These are phyloP conservation scores for Isoetes taiwanensis DNA, from an alignment of 75 land plant genomes.

Conservation along the genomic window DNA sequence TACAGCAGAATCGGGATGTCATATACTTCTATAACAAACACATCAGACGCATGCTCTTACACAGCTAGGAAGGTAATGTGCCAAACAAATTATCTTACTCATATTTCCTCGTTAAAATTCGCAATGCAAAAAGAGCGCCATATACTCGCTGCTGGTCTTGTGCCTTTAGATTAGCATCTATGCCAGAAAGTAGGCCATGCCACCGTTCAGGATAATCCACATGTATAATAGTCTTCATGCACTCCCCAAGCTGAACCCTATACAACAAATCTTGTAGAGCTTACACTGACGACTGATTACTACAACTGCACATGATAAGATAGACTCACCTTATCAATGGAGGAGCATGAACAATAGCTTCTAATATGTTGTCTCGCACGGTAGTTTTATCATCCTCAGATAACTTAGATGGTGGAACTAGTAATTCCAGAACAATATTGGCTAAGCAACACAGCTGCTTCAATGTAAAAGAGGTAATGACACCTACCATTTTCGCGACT, in stretches of 20 bases:
- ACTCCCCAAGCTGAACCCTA: conserved; percentile 88
- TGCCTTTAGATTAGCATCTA: conserved; percentile 51
- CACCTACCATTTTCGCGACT: conserved; percentile 60
- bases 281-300: background rate
- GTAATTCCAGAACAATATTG: background rate
- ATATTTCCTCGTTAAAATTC: conserved; percentile 92
- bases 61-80: too few relatives aligned
- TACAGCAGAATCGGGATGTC: too few relatives aligned
- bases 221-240: conserved; percentile 85
- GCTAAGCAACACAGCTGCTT: background rate
- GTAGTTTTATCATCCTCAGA: conserved; percentile 44
- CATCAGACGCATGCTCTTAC: too few relatives aligned
- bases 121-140: conserved; percentile 78
- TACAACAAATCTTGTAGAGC: background rate
- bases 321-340: conserved; percentile 55
- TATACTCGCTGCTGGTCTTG: conserved; percentile 69
- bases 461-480: background rate
- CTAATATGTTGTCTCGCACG: conserved; percentile 63
- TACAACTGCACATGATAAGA: too few relatives aligned
- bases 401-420: conserved; percentile 33
- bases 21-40: too few relatives aligned
- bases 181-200: conserved; percentile 70
- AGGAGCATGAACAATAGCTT: conserved; percentile 68
- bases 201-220: conserved; percentile 92
- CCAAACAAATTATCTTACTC: too few relatives aligned